These are phyloP conservation scores for Stephania japonica DNA, from an alignment of 164 flowering plant species.

Conservation along the genomic window DNA sequence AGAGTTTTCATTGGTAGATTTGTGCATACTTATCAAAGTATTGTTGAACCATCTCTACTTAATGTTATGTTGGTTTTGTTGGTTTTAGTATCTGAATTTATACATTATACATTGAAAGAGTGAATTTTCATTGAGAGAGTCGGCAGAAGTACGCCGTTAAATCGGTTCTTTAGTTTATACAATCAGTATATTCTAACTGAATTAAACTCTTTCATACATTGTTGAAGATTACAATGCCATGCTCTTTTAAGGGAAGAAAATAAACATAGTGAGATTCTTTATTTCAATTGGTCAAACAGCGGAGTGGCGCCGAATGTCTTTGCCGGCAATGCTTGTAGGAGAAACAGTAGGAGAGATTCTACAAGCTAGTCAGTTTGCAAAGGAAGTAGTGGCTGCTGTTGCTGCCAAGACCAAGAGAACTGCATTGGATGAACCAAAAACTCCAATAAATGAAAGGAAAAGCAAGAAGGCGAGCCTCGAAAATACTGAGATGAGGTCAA, in stretches of 20 bases:
- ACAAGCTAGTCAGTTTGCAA: constrained; percentile 74
- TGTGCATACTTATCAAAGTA: too few species aligned
- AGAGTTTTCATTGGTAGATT: too few species aligned
- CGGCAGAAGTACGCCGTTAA: background rate
- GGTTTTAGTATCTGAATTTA: too few species aligned
- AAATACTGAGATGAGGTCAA: constrained; percentile 22
- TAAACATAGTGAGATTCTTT: background rate
- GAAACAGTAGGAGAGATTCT: constrained; percentile 85
- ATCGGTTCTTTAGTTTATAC: background rate
- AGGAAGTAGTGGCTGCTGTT: constrained; percentile 49
- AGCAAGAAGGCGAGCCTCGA: constrained; percentile 32
- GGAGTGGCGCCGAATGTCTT: constrained; percentile 88
- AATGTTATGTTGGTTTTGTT: too few species aligned
- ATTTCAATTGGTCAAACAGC: constrained; percentile 24
- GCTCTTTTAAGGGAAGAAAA: background rate
- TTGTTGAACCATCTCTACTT: too few species aligned
- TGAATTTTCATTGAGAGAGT: background rate
- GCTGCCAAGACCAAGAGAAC: constrained; percentile 32
- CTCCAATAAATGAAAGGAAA: constrained; percentile 43
- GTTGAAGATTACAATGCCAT: background rate
- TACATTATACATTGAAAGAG: background rate
- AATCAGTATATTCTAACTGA: background rate
- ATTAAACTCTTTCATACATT: background rate
- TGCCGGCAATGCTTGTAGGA: constrained; percentile 89
- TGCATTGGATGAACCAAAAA: constrained; percentile 55